Conservation (phyloP, 1,284 basidiomycete species). For the Puccinia brachypodii region DNA sequence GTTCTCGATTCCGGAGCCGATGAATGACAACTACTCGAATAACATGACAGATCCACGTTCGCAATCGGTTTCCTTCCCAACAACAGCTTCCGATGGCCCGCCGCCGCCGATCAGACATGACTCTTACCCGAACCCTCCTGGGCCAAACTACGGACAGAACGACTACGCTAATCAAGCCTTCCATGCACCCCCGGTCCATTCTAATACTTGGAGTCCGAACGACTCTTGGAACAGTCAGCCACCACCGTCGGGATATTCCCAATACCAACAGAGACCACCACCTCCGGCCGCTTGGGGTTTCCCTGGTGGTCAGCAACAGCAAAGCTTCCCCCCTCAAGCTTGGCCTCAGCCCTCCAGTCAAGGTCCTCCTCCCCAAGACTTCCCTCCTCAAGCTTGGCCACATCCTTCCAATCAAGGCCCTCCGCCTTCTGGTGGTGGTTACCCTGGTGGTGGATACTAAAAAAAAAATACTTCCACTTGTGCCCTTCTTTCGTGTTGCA, state of each 20-base stretch:
- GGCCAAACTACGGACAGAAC: background rate
- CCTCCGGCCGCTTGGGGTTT: conserved; percentile 8
- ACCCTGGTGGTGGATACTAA: no score
- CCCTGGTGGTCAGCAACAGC: background rate
- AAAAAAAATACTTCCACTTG: no score
- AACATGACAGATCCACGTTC: conserved; percentile 5
- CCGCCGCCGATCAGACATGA: conserved; percentile 23
- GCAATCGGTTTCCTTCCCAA: conserved; percentile 3
- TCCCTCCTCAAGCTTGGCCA: no score
- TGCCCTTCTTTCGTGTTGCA: no score
- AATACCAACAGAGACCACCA: conserved; percentile 4
- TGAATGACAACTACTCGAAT: background rate
- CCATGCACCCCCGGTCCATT: background rate
- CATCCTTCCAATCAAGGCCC: no score
- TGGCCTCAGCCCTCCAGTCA: conserved; percentile 12
- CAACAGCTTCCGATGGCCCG: background rate
- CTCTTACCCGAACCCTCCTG: background rate
- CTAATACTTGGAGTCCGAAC: conserved; percentile 9
- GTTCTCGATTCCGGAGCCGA: conserved; percentile 30
- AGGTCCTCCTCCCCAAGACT: background rate
- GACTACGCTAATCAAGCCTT: background rate
- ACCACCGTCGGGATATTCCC: background rate
- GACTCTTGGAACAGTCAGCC: background rate
- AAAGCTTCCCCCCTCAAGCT: background rate
- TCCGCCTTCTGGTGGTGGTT: no score